Base-by-base conservation (phyloP, 768 basidiomycete genomes). In the Lactarius pseudohatsudake region DNA sequence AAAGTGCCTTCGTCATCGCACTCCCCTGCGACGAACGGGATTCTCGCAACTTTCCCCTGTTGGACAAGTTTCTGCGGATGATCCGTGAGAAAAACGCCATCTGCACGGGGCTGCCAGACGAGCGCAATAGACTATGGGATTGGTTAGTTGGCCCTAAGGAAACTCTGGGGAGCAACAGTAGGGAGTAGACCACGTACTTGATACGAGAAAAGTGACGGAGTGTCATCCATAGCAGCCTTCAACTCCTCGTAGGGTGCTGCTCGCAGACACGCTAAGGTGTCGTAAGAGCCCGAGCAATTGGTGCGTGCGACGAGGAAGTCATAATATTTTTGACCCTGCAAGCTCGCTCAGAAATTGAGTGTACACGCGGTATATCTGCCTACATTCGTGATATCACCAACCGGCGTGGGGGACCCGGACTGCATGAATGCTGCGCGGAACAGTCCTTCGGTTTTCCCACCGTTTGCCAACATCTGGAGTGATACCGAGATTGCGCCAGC, bases 401-500 rank as follows among this genome's bases (percentile, higher is more conserved):
- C 66, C 6, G 73, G 73, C 9, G 74, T 62, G 0, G 79, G 77
- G 0, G 76, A 75, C 1, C 81, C 80, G 26, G 79, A 80, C 62
- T 81, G 72, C 79, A 84, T 80, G 67, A 81, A 78, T 1, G 76
- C 80, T 3, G 72, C 79, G 15, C 75, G 76, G 74, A 81, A 82
- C 1, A 81, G 73, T 1, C 73, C 76, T 16, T 76, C 75, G 40
- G 68, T 70, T 26, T 76, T 72, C 0, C 80, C 81, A 26, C 75
- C 70, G 62, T 79, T 79, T 18, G 77, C 73, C 30, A 81, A 65
- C 75, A 82, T 76, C 2, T 84, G 83, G 56, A 80, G 57, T 3
- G 77, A 72, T 0, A 77, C 76, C 9, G 79, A 80, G 55, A 84
- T 80, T 2, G 83, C 82, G 13, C 86, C 86, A 3, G 85, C 84